phyloP scores from a whole-genome alignment of 169 alveolate species.

The Plasmodium falciparum region DNA sequence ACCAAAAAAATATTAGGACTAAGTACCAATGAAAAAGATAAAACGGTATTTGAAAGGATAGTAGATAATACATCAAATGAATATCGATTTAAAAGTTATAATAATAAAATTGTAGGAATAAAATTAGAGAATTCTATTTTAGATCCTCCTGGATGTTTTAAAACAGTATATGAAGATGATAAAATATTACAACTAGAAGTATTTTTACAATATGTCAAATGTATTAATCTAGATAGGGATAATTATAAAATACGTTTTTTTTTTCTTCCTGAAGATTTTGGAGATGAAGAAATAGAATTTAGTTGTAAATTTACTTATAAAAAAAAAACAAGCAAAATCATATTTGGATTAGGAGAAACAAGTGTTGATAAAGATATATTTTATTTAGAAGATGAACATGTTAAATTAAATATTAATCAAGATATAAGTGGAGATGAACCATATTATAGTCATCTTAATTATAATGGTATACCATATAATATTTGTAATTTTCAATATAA shows the following conservation, averaged over 20 bases:
- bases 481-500: slow-evolving; percentile 39
- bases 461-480: slow-evolving; percentile 41
- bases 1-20: slow-evolving; percentile 15
- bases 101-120: slow-evolving; percentile 12
- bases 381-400: slow-evolving; percentile 9
- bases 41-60: slow-evolving; percentile 23
- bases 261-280: slow-evolving; percentile 4
- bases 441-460: background rate
- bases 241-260: slow-evolving; percentile 26
- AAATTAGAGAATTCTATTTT: slow-evolving; percentile 34
- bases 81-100: slow-evolving; percentile 22
- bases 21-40: slow-evolving; percentile 30
- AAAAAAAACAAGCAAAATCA: slow-evolving; percentile 21
- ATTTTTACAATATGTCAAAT: slow-evolving; percentile 9
- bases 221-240: slow-evolving; percentile 38
- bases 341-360: slow-evolving; percentile 19
- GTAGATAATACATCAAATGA: slow-evolving; percentile 10
- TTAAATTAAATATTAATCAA: no score
- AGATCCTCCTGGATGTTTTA: slow-evolving; percentile 59
- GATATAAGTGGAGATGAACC: slow-evolving; percentile 1
- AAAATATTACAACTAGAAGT: slow-evolving; percentile 22
- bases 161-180: slow-evolving; percentile 17
- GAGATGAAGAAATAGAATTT: slow-evolving; percentile 20
- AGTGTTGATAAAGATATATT: background rate
- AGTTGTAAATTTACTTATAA: slow-evolving; percentile 22